Evolutionary conservation across 2,329 filamentous ascomycete genomes (phyloP), one percentile per base, ranked within the genome.

Genomic region (Aspergillus niger): DNA sequence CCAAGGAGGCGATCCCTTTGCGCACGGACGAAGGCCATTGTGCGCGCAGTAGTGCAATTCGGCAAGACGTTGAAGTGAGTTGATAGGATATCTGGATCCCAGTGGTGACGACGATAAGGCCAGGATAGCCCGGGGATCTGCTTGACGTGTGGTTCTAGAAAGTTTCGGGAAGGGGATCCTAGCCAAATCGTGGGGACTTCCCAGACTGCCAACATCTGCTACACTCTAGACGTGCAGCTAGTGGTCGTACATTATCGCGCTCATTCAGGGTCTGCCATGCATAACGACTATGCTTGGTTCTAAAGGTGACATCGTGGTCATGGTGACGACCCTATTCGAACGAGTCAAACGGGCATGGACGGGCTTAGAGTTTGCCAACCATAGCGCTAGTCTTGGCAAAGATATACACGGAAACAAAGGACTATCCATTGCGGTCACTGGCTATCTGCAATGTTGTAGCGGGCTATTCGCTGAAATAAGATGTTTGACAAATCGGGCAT

Each of bases 401-500:
- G 22, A 17, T 10, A 49, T 30, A n/a, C 24, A 7, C 24, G 44
- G 22, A 28, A 15, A 48, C 24, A 28, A n/a, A 28, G 15, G 36
- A 20, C 15, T n/a, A 10, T 13, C 24, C 44, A 49, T 49, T 49
- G 26, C 24, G 7, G 26, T 24, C 26, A 11, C 44, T 28, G 55
- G 57, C 36, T 44, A 36, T 56, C 32, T 36, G 32, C 32, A 36
- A 36, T 36, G 32, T 36, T 36, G 32, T 36, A 36, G 32, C 32
- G 32, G 32, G 32, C 32, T 54, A 54, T n/a, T 60, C 54, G 6
- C 38, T 55, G 8, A 60, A 64, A 55, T 70, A 73, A 20, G 63
- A 66, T 22, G 67, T 63, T 62, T 72, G 70, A 60, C 72, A 74
- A 10, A 71, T 66, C 32, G 72, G 72, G 57, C 72, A 74, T 15